These are phyloP conservation scores for Agrostemma githago DNA, from an alignment of 148 eudicot species.

Conservation along the genomic window DNA sequence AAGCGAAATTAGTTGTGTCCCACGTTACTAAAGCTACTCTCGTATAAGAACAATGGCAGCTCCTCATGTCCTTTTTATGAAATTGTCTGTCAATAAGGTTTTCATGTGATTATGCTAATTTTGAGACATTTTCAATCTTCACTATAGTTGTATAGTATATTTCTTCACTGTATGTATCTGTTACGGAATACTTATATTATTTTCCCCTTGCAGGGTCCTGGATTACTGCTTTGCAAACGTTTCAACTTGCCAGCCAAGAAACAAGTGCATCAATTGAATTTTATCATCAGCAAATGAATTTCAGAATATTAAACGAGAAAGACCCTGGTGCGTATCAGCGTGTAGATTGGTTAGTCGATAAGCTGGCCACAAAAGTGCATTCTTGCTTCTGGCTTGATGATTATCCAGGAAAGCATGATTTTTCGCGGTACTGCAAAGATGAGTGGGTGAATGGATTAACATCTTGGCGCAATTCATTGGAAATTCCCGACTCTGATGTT, in stretches of 20 bases:
- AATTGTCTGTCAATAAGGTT: background rate
- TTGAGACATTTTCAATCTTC: background rate
- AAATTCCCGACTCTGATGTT: slow-evolving; percentile 66
- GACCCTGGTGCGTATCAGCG: slow-evolving; percentile 52
- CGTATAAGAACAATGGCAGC: background rate
- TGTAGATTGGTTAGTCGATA: slow-evolving; percentile 83
- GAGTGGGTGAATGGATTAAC: slow-evolving; percentile 73
- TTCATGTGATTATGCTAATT: background rate
- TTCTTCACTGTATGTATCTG: background rate
- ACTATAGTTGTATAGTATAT: background rate
- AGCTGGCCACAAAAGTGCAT: slow-evolving; percentile 74
- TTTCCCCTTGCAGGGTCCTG: slow-evolving; percentile 46
- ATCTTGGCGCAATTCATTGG: slow-evolving; percentile 58
- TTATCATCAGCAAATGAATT: slow-evolving; percentile 76
- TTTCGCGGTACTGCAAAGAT: slow-evolving; percentile 68
- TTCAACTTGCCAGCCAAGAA: slow-evolving; percentile 87
- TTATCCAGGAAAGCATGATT: slow-evolving; percentile 76
- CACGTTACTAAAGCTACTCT: background rate
- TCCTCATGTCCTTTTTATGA: background rate
- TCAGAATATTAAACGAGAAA: slow-evolving; percentile 63
- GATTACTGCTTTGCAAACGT: slow-evolving; percentile 43
- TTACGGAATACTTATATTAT: background rate
- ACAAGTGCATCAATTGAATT: slow-evolving; percentile 68
- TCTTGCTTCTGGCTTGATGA: slow-evolving; percentile 95
- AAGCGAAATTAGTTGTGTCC: background rate